Evolutionary conservation across 2,329 filamentous ascomycete genomes (phyloP).

Genomic region (Sordariomycetes sp.): DNA sequence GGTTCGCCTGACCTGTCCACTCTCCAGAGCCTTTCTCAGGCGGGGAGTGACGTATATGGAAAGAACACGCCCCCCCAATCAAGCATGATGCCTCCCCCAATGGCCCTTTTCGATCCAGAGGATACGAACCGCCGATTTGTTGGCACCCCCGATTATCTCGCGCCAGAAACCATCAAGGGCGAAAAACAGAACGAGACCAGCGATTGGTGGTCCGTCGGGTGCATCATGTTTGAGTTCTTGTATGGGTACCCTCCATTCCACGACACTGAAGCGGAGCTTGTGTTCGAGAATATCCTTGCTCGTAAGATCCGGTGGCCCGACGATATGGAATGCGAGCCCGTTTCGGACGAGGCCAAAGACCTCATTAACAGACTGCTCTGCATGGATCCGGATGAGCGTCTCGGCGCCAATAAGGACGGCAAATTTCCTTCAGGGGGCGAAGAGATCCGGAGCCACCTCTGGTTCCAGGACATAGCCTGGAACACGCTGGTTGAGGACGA

Average conservation of each 20-base stretch:
- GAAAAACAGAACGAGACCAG: conserved; percentile 94
- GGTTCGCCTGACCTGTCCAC: conserved; percentile 68
- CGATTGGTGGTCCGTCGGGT: conserved; percentile 99
- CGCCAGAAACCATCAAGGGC: conserved; percentile 92
- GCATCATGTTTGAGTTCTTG: conserved; percentile 93
- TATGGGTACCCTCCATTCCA: conserved; percentile 93
- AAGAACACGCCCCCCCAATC: conserved; percentile 25
- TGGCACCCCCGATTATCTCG: conserved; percentile 92
- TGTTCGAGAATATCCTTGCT: conserved; percentile 92
- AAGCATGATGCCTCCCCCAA: conserved; percentile 76
- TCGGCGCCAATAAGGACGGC: conserved; percentile 79
- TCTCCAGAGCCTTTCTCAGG: conserved; percentile 35
- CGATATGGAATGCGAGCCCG: conserved; percentile 58
- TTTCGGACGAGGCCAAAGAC: conserved; percentile 84
- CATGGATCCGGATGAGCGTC: conserved; percentile 66
- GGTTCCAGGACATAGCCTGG: conserved; percentile 86
- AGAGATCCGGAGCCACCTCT: conserved; percentile 81
- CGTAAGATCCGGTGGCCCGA: conserved; percentile 90
- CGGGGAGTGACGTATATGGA: conserved; percentile 8
- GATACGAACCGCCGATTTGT: conserved; percentile 91
- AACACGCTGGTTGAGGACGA: conserved; percentile 86
- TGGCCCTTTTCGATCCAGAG: conserved; percentile 91
- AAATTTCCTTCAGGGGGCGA: conserved; percentile 76
- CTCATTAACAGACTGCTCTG: conserved; percentile 89
- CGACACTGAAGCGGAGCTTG: conserved; percentile 76